Conservation (phyloP, 2,329 filamentous ascomycete species). For the Alternaria triticimaculans region DNA sequence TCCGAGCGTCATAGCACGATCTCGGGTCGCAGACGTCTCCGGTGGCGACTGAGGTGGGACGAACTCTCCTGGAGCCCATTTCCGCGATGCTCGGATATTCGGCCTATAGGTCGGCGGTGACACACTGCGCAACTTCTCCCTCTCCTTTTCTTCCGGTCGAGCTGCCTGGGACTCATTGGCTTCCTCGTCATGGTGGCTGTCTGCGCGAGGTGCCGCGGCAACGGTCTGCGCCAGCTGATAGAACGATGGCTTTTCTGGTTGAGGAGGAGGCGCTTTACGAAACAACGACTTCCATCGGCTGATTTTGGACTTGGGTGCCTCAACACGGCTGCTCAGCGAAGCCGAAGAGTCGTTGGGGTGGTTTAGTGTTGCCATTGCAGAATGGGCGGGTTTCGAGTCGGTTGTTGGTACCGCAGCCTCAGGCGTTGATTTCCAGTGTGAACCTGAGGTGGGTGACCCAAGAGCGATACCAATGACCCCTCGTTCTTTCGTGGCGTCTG, state of each 20-base stretch:
- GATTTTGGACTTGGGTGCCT: constrained; percentile 43
- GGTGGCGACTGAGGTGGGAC: constrained; percentile 16
- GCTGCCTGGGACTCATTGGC: constrained; percentile 22
- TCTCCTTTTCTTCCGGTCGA: constrained; percentile 23
- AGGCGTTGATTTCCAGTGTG: constrained; percentile 38
- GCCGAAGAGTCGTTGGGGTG: constrained; percentile 13
- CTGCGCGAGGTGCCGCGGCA: constrained; percentile 29
- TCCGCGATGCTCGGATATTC: constrained; percentile 40
- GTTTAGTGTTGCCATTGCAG: constrained; percentile 18
- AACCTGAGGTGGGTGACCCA: constrained; percentile 45
- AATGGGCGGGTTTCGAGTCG: constrained; percentile 3
- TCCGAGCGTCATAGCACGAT: constrained; percentile 29
- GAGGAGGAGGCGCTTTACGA: constrained; percentile 37
- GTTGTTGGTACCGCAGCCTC: constrained; percentile 19
- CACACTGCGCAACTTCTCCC: constrained; percentile 21
- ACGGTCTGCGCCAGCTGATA: constrained; percentile 44
- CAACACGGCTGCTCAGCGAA: constrained; percentile 13
- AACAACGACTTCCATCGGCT: constrained; percentile 51
- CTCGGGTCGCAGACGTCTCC: constrained; percentile 14
- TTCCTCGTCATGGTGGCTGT: constrained; percentile 43
- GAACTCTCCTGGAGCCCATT: constrained; percentile 25
- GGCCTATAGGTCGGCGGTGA: constrained; percentile 41
- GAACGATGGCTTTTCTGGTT: constrained; percentile 39
- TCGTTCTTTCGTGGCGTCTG: constrained; percentile 37
- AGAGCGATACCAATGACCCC: constrained; percentile 50